phyloP scores from a whole-genome alignment of 73 alveolate species.

The Uronychia binucleata region DNA sequence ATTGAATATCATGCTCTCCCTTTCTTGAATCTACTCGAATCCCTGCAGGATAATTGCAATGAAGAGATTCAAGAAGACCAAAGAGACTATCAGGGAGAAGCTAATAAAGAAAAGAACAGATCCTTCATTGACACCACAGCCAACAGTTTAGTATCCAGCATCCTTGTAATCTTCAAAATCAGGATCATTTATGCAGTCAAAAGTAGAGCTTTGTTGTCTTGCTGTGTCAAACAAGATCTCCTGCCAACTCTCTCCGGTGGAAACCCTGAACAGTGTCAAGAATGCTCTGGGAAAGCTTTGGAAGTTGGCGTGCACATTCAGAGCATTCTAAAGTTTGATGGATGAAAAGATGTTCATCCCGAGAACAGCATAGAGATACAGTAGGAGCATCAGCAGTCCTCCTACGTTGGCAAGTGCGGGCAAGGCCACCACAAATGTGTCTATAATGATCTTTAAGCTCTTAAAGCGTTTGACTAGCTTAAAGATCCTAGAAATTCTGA shows the following conservation, averaged over 20 bases:
- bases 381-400: constrained; percentile 38
- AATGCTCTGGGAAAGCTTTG: neutral
- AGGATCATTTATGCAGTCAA: neutral
- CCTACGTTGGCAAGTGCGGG: constrained; percentile 65
- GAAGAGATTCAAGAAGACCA: neutral
- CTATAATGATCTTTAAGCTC: constrained; percentile 5
- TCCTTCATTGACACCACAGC: neutral
- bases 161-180: neutral
- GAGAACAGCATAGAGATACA: constrained; percentile 47
- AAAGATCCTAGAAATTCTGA: constrained; percentile 39
- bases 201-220: neutral
- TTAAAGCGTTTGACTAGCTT: constrained; percentile 35
- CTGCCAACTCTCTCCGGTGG: neutral
- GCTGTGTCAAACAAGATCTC: neutral
- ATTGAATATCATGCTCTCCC: neutral
- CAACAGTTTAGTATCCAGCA: neutral
- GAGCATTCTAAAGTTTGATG: constrained; percentile 40
- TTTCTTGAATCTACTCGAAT: neutral
- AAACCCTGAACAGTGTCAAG: neutral
- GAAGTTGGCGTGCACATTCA: constrained; percentile 38
- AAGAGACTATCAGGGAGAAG: neutral
- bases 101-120: neutral
- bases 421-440: constrained; percentile 40
- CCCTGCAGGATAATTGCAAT: neutral
- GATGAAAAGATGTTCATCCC: constrained; percentile 55